Evolutionary conservation across 2,329 filamentous ascomycete species (phyloP), one percentile per base, ranked within the genome.

Genomic region (Exophiala oligosperma): DNA sequence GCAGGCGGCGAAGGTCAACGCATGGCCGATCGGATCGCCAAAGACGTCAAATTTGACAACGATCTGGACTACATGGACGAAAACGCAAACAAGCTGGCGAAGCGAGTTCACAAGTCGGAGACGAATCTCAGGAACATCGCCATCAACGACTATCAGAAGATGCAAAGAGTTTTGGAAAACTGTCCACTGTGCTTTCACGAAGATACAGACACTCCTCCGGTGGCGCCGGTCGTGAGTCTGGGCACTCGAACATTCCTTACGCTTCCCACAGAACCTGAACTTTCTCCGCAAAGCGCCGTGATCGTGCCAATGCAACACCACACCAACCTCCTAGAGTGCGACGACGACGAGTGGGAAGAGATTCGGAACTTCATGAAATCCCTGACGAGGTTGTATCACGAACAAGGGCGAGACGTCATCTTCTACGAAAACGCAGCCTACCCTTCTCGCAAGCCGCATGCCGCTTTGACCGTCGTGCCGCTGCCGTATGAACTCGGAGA

Each of bases 271-370:
- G 88, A 93, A 66, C 95, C 94, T 0, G 93, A 97, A 70, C 78
- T 99, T 44, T 89, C 84, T 65, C 82, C 90, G 50, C 91, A 91
- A 47, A 89, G 92, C 49, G 90, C 92, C 5, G 87, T 94, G 57
- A 94, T 99, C 61, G 91, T 92, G 2, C 94, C 94, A 4, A 85
- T 94, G 23, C 85, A 92, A 66, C 94, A 99, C 72, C 87, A 88
- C 52, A 86, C 81, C 24, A 99, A 97, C 72, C 84, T 99, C 0
- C 79, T 99, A n/a, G 93, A 97, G 73, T 99, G 94, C 73, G 93
- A 97, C 73, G 93, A 99, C 70, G 94, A 99, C 70, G 94, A 99
- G 72, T 99, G 95, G 95, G 94, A 99, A 71, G 94, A 99, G 74
- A 88, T 99, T 4, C 89, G 94, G 66, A 99, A 99, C 73, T 99